phyloP scores from a whole-genome alignment of 2,329 filamentous ascomycete species.

The Dactylellina cionopaga region DNA sequence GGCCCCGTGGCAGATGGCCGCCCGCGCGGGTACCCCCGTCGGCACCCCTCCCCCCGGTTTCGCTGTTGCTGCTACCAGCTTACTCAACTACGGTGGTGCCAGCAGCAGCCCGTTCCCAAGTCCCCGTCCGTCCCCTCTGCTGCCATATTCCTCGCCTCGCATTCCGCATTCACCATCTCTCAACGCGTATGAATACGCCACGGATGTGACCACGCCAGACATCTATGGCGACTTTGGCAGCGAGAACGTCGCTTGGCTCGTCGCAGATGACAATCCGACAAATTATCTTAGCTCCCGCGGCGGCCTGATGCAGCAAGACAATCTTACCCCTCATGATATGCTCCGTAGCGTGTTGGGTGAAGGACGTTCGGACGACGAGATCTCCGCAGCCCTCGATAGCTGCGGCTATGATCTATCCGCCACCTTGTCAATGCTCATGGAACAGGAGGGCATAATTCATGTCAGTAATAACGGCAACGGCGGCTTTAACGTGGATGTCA shows the following conservation, averaged over 20 bases:
- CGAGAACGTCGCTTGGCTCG: slow-evolving; percentile 96
- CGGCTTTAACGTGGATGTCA: slow-evolving; percentile 1
- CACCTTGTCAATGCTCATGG: slow-evolving; percentile 89
- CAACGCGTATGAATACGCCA: slow-evolving; percentile 86
- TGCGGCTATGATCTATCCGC: slow-evolving; percentile 94
- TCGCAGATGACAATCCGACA: slow-evolving; percentile 79
- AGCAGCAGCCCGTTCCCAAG: slow-evolving; percentile 91
- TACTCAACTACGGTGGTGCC: slow-evolving; percentile 46
- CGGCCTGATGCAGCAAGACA: slow-evolving; percentile 69
- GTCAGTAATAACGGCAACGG: slow-evolving; percentile 10
- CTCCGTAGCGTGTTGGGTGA: slow-evolving; percentile 92
- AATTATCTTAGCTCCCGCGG: slow-evolving; percentile 78
- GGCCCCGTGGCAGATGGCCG: slow-evolving; percentile 80
- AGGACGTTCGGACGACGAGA: slow-evolving; percentile 89
- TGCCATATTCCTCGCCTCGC: slow-evolving; percentile 85
- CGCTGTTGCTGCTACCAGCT: slow-evolving; percentile 74
- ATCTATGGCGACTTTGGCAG: slow-evolving; percentile 90
- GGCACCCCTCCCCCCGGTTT: slow-evolving; percentile 55
- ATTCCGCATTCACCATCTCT: slow-evolving; percentile 94
- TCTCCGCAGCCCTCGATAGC: slow-evolving; percentile 85
- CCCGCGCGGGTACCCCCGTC: slow-evolving; percentile 77
- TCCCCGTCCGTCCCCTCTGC: slow-evolving; percentile 87
- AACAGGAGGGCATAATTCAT: slow-evolving; percentile 61
- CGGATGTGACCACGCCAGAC: slow-evolving; percentile 81
- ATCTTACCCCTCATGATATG: slow-evolving; percentile 99